phyloP scores from a whole-genome alignment of 306 rosid genomes.

The Luffa aegyptiaca region DNA sequence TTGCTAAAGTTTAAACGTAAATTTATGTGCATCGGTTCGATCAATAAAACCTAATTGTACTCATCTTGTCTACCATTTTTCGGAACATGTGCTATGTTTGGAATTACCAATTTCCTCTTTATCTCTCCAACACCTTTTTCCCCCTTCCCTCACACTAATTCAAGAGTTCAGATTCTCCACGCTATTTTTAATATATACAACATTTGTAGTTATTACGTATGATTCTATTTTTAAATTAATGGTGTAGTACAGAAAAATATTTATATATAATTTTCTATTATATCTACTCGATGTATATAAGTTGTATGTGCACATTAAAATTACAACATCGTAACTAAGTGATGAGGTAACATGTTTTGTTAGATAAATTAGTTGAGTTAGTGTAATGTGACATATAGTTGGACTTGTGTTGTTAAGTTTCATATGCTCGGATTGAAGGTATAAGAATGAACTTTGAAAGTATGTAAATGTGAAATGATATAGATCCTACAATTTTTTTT shows the following conservation, averaged over 20 bases:
- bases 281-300: neutral
- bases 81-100: constrained; percentile 36
- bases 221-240: neutral
- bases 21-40: constrained; percentile 32
- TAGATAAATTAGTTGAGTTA: too few species aligned
- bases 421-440: too few species aligned
- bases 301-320: neutral
- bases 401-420: too few species aligned
- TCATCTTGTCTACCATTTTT: constrained; percentile 30
- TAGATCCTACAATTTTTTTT: too few species aligned
- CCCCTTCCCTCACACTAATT: neutral
- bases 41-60: constrained; percentile 70
- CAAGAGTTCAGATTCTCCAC: neutral
- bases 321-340: too few species aligned
- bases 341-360: too few species aligned
- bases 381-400: too few species aligned
- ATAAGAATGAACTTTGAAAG: too few species aligned
- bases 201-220: neutral
- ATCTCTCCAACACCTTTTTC: too few species aligned
- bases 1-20: neutral
- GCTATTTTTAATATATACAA: neutral
- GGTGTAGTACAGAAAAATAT: too few species aligned
- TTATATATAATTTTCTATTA: neutral
- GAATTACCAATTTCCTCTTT: neutral
- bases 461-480: too few species aligned